Evolutionary conservation across 2,329 filamentous ascomycete genomes (phyloP).

Genomic region (Neonectria faginata): DNA sequence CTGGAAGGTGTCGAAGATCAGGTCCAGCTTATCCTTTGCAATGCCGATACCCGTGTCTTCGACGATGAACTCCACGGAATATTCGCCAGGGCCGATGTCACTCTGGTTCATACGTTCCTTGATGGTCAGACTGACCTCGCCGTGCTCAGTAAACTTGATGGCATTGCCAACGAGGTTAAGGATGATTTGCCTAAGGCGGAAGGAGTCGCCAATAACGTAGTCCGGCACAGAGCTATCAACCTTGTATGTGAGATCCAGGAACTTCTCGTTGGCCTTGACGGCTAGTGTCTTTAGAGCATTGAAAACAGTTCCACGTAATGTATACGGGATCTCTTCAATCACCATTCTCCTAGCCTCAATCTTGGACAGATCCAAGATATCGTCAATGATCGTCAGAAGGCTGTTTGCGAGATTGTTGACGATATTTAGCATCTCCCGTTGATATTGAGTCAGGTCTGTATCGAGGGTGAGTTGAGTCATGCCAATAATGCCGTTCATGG

Average conservation of each 20-base stretch:
- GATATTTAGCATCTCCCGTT: slow-evolving; percentile 98
- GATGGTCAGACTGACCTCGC: slow-evolving; percentile 95
- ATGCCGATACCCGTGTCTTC: slow-evolving; percentile 98
- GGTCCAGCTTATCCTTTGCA: slow-evolving; percentile 90
- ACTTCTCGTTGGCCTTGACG: slow-evolving; percentile 97
- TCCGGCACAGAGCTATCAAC: slow-evolving; percentile 95
- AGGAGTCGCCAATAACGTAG: slow-evolving; percentile 95
- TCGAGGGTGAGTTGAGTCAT: slow-evolving; percentile 98
- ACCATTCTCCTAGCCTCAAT: slow-evolving; percentile 98
- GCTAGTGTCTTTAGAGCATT: slow-evolving; percentile 96
- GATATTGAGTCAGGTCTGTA: slow-evolving; percentile 92
- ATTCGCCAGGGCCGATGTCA: slow-evolving; percentile 77
- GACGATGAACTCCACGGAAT: slow-evolving; percentile 95
- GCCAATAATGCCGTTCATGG: slow-evolving; percentile 97
- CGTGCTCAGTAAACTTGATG: slow-evolving; percentile 98
- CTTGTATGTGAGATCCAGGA: slow-evolving; percentile 90
- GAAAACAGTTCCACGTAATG: slow-evolving; percentile 92
- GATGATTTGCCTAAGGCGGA: slow-evolving; percentile 95
- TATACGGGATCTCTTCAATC: slow-evolving; percentile 97
- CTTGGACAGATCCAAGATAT: slow-evolving; percentile 79
- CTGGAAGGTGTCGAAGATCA: slow-evolving; percentile 99
- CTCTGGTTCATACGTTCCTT: slow-evolving; percentile 73
- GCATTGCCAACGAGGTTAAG: slow-evolving; percentile 97
- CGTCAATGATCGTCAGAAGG: slow-evolving; percentile 95
- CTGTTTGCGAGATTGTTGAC: slow-evolving; percentile 97